Conservation (phyloP, 2,329 filamentous ascomycete genomes). For the Pseudopithomyces chartarum region DNA sequence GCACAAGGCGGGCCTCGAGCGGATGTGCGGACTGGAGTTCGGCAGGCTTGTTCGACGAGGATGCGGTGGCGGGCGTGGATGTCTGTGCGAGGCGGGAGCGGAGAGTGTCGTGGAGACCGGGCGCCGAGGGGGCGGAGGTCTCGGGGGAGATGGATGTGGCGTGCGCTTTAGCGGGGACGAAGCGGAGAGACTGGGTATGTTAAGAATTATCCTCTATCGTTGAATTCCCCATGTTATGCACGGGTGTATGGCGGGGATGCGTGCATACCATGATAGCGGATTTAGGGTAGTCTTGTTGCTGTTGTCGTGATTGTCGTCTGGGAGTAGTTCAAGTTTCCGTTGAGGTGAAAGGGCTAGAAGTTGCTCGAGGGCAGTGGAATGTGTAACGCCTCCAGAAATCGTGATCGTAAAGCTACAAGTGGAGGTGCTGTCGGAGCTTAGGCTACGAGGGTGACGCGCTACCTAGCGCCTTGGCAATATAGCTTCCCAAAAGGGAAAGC, state of each 20-base stretch:
- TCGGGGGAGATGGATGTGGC: conserved; percentile 58
- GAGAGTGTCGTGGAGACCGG: conserved; percentile 91
- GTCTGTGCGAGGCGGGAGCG: conserved; percentile 75
- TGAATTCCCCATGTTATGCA: not conserved
- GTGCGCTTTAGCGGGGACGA: conserved; percentile 75
- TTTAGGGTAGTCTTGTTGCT: not conserved
- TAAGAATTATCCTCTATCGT: not conserved
- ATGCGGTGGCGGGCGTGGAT: conserved; percentile 33
- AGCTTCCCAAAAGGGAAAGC: conserved; percentile 5
- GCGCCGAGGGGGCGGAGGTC: conserved; percentile 80
- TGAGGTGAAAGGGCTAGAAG: not conserved
- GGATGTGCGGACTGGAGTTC: conserved; percentile 76
- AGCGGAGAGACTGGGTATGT: conserved; percentile 75
- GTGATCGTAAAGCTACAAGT: not conserved
- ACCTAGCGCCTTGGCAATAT: conserved; percentile 4
- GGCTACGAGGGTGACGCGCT: conserved; percentile 6
- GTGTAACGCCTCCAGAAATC: not conserved
- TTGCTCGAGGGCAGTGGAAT: not conserved
- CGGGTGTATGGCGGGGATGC: not conserved
- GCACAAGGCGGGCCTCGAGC: conserved; percentile 84
- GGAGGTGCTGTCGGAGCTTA: conserved; percentile 3
- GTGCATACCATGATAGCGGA: conserved; percentile 1
- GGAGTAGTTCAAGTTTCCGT: not conserved
- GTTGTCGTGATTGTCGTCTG: not conserved
- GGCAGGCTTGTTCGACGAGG: conserved; percentile 33